Base-by-base conservation (phyloP, 352 stramenopile species). In the Hyaloperonospora arabidopsidis region DNA sequence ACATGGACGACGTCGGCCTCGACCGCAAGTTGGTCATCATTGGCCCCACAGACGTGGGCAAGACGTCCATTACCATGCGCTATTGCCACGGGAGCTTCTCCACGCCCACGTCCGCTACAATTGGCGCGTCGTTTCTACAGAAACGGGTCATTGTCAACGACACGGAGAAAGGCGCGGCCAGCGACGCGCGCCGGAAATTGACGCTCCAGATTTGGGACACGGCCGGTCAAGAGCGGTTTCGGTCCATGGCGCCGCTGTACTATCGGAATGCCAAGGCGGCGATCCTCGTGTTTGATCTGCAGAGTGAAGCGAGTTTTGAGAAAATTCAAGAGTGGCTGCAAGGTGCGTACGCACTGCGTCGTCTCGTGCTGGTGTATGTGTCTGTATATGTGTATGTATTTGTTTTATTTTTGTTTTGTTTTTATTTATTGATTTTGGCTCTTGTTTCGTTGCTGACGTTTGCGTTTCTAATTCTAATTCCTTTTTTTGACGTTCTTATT, bases 21-120 rank as follows among this genome's bases (percentile, higher is more conserved):
- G 84, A 95, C 73, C 79, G 83, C 53, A 95, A 95, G 63, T 67
- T 92, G 55, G 84, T 95, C 58, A 93, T 95, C 67, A 78, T 95
- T n/a, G 84, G 84, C 35, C 76, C 81, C 52, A 93, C 84, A 45
- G 84, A 95, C 61, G 84, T 92, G 34, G 84, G 84, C 61, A 95
- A 95, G 68, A 95, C 84, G 25, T 93, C 80, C 23, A 86, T 94
- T 53, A 93, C 81, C 4, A 89, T 94, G 74, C 80, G 84, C 49
- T 94, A 93, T 68, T 91, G 80, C 61, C 80, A 94, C 59, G 80
- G 80, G 29, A 89, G 68, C 67, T 91, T 93, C 67, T 82, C 74
- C 41, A 93, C 83, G 44, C 79, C 84, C 32, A 92, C 84, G 45
- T 88, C 80, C 28, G 82, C 84, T 7, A 94, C 84, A 15, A 90